Base-by-base conservation (phyloP, 306 rosid species). In the Cicer bijugum region DNA sequence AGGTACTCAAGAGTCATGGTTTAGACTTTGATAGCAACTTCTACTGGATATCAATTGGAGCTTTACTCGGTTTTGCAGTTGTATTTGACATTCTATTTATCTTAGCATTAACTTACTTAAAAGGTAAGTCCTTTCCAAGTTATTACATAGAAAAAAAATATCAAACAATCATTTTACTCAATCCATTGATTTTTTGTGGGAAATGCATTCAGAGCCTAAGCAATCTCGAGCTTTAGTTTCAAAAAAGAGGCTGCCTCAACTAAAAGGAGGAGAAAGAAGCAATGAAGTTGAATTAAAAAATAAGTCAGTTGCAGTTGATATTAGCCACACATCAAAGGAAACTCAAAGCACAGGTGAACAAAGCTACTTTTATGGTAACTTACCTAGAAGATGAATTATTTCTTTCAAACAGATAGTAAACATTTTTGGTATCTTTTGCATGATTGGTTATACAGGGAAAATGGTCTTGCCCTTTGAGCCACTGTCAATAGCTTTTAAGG, bases 1-100 rank as follows among this genome's bases (percentile, higher is more conserved):
- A 55, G 77, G 77, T 86, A 84, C 82, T 86, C 14, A 66, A 15
- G 8, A 76, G 59, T 73, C 90, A 38, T 56, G 90, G 88, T 82
- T 84, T 86, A 61, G 80, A 86, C 77, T 86, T 84, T 44, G 64
- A 76, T 4, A 52, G 72, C 50, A 58, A 79, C 67, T 84, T 79
- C 80, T 86, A 51, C 76, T 86, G 90, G 90, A n/a, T 86, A 57
- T 84, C 90, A 64, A 17, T 86, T 45, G 88, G 81, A 33, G 88
- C 84, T 44, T 14, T 86, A 72, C 75, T 86, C 69, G 88, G 88
- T 75, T 84, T 86, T 56, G 39, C 85, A 2, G 38, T 82, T 15
- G 74, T 84, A 65, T 86, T 81, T 60, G 88, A 86, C 70, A 28
- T 79, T 76, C 86, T 85, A 76, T 86, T 86, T 65, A 59, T 86